These are phyloP conservation scores for Diaporthe caulivora DNA, from an alignment of 2,329 filamentous ascomycete genomes.

Conservation along the genomic window DNA sequence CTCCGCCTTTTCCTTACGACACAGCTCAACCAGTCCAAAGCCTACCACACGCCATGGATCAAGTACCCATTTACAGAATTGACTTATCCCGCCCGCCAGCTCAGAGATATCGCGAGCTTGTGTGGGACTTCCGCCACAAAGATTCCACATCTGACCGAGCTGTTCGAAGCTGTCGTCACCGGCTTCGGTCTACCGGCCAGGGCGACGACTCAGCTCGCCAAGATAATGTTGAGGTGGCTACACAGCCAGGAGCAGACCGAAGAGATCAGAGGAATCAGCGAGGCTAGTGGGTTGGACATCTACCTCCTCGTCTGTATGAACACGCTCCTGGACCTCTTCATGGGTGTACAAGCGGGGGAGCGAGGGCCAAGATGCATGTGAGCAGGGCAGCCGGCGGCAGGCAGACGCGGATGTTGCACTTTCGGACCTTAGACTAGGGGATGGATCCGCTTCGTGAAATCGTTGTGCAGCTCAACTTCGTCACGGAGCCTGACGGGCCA, in stretches of 20 bases:
- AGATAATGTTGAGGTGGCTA: constrained; percentile 60
- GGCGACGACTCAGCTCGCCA: neutral
- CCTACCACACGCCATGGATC: neutral
- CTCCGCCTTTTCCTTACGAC: too few relatives aligned
- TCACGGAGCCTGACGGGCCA: constrained; percentile 48
- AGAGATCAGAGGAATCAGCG: constrained; percentile 70
- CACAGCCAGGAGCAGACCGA: constrained; percentile 68
- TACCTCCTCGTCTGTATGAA: constrained; percentile 74
- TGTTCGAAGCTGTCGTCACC: constrained; percentile 4
- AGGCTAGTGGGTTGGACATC: constrained; percentile 63
- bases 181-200: neutral
- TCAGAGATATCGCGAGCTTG: neutral
- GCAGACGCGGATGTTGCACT: constrained; percentile 59
- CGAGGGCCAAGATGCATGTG: constrained; percentile 39
- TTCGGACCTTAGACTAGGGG: constrained; percentile 67
- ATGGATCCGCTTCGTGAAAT: constrained; percentile 64
- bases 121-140: neutral
- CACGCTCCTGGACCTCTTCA: constrained; percentile 71
- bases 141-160: constrained; percentile 4
- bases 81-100: neutral
- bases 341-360: constrained; percentile 71
- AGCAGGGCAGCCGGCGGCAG: neutral
- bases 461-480: constrained; percentile 65
- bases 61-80: neutral
- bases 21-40: neutral